Conservation (phyloP, 331 rosid species). For the Cydonia oblonga region DNA sequence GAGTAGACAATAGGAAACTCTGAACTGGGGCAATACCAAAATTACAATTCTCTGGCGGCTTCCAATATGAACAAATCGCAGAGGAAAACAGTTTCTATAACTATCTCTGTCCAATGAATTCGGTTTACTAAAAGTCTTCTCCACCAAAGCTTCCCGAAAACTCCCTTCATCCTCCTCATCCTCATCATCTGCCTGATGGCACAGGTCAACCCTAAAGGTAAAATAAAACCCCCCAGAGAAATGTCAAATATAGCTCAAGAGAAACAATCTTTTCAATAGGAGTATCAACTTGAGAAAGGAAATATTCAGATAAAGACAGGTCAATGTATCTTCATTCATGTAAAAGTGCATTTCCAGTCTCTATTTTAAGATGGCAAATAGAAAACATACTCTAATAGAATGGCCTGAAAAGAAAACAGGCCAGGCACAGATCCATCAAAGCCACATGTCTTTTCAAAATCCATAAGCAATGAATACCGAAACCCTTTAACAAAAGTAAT, state of each 20-base stretch:
- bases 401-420: background rate
- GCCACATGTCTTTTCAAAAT: background rate
- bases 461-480: background rate
- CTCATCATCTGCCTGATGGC: constrained; percentile 82
- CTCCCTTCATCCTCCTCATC: constrained; percentile 73
- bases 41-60: constrained; percentile 70
- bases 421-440: background rate
- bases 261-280: background rate
- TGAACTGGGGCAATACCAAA: constrained; percentile 40
- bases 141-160: constrained; percentile 52
- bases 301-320: background rate
- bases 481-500: background rate
- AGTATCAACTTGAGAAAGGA: background rate
- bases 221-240: constrained; percentile 13
- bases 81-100: constrained; percentile 60
- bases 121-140: constrained; percentile 35
- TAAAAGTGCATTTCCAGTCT: background rate
- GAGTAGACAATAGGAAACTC: constrained; percentile 2
- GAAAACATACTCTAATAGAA: background rate
- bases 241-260: constrained; percentile 16
- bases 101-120: constrained; percentile 29
- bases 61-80: constrained; percentile 50
- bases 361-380: background rate
- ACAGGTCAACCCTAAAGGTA: constrained; percentile 78
- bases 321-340: background rate